Conservation (phyloP, 2,329 filamentous ascomycete species). For the Venturia asperata region DNA sequence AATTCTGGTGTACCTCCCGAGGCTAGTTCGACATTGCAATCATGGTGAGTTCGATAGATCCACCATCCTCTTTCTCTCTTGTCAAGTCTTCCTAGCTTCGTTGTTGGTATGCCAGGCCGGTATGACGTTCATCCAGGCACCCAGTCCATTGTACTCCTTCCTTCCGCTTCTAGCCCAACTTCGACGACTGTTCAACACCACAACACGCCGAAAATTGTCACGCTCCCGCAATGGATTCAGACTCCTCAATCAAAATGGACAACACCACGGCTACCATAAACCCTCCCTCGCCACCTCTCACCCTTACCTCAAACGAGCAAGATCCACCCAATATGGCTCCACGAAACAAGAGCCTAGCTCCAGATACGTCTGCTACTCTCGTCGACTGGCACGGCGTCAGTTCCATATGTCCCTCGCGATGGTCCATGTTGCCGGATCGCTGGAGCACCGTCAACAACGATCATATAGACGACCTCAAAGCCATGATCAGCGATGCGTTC, state of each 20-base stretch:
- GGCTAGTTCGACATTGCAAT: background rate
- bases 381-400: slow-evolving; percentile 7
- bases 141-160: background rate
- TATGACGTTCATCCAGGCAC: too few species aligned
- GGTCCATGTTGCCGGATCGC: slow-evolving; percentile 4
- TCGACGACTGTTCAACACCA: background rate
- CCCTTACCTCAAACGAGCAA: background rate
- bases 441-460: slow-evolving; percentile 6
- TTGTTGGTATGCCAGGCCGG: background rate
- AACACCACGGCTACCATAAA: background rate
- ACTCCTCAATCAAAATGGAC: background rate
- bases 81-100: background rate
- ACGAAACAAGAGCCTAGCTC: slow-evolving; percentile 5
- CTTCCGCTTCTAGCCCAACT: slow-evolving; percentile 1
- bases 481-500: slow-evolving; percentile 1
- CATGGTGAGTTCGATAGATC: background rate
- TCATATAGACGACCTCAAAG: background rate
- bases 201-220: background rate
- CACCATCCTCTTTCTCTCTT: background rate
- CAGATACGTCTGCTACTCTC: background rate
- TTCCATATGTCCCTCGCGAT: slow-evolving; percentile 4
- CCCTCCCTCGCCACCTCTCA: background rate
- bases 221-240: background rate
- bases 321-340: background rate
- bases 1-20: background rate